Evolutionary conservation across 495 filamentous ascomycete genomes (phyloP), one percentile per base, ranked within the genome.

Genomic region (Antarctomyces pellizariae): DNA sequence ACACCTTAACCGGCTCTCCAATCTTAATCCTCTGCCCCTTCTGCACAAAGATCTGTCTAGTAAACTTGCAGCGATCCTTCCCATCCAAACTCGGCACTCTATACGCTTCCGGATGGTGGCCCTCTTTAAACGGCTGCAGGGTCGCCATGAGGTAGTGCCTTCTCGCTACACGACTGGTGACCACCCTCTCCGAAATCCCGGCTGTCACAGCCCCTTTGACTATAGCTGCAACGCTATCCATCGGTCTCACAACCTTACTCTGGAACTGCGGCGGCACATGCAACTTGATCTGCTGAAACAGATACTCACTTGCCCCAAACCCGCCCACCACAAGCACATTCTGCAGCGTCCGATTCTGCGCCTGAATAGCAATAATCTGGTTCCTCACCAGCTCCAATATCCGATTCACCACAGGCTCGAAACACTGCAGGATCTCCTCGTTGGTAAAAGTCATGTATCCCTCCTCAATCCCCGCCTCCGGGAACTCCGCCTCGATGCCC

Each of bases 111-210:
- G 84, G 86, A 44, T 97, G 86, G 47, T 95, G 90, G 10, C 86
- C 86, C 46, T 95, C 83, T 49, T 95, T 93, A 62, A 97, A 97
- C 5, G 89, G 89, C 45, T 95, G 84, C 10, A 97, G 64, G 0
- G 86, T 97, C 22, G 86, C 89, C 86, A 97, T 95, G 31, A 97
- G 78, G 46, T 97, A 97, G 50, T 97, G 86, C 19, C 86, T 71
- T 49, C 86, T 75, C n/a, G 86, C 86, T 30, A 97, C 78, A 60
- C 86, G 86, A 36, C 84, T 82, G 3, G 89, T 97, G 41, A 97
- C 69, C 34, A 97, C 75, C 32, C 83, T 71, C 45, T 97, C 89
- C 1, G 83, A 92, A 40, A 97, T 95, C 56, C 86, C 86, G 21
- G 86, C 71, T 7, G 71, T 76, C 27, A 76, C 71, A 25, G 71